Conservation (phyloP, 2,329 filamentous ascomycete genomes). For the Tolypocladium inflatum region DNA sequence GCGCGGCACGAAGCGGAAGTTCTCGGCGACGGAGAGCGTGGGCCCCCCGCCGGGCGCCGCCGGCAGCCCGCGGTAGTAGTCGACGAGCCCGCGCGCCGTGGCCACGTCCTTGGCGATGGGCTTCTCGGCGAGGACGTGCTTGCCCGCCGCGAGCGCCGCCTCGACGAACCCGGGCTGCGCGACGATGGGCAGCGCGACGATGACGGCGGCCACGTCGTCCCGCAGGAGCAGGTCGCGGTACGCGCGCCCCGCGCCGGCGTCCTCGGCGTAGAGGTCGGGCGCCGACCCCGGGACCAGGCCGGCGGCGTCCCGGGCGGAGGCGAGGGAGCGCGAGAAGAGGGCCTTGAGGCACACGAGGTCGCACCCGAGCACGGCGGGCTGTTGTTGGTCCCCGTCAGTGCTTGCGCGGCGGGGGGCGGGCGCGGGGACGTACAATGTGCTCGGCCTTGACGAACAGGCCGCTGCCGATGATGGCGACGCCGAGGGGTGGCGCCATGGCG, state of each 20-base stretch:
- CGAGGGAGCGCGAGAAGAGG: constrained; percentile 54
- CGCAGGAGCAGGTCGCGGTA: constrained; percentile 44
- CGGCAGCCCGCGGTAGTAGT: constrained; percentile 16
- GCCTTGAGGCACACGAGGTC: constrained; percentile 47
- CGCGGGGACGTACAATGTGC: constrained; percentile 36
- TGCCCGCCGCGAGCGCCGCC: constrained; percentile 51
- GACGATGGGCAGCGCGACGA: constrained; percentile 54
- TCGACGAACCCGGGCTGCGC: constrained; percentile 50
- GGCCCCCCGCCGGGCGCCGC: not conserved
- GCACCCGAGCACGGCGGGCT: constrained; percentile 49
- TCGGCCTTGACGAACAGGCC: constrained; percentile 53
- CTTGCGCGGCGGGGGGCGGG: not conserved
- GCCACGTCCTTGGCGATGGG: constrained; percentile 53
- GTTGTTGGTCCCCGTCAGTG: not conserved
- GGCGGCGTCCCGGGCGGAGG: constrained; percentile 41
- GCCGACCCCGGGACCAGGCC: constrained; percentile 21
- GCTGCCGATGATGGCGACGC: constrained; percentile 52
- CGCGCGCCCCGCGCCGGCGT: constrained; percentile 33
- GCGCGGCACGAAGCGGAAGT: constrained; percentile 55
- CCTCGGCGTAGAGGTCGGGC: constrained; percentile 48
- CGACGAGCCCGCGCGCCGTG: constrained; percentile 29
- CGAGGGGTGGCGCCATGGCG: constrained; percentile 26
- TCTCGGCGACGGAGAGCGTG: constrained; percentile 59
- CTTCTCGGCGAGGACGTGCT: constrained; percentile 63
- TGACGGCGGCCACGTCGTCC: constrained; percentile 43